phyloP scores from a whole-genome alignment of 2,329 filamentous ascomycete species.

The Clarireedia sp. region DNA sequence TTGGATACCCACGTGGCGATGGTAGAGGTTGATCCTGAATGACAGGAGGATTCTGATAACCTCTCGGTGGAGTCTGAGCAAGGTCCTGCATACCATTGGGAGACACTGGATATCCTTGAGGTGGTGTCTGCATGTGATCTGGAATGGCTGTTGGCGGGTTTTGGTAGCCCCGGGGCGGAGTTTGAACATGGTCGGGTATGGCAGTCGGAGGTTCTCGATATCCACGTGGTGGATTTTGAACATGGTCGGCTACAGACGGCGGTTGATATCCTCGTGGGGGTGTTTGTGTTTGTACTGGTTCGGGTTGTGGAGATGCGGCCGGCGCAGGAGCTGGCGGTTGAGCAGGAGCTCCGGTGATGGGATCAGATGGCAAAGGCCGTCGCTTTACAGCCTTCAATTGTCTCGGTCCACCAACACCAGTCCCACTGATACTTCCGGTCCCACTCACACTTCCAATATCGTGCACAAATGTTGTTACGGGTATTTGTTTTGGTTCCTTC shows the following conservation, averaged over 20 bases:
- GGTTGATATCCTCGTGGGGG: conserved; percentile 39
- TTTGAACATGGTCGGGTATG: conserved; percentile 38
- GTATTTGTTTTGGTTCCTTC: conserved; percentile 25
- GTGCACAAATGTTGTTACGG: conserved; percentile 29
- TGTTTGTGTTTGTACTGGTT: conserved; percentile 36
- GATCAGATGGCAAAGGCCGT: conserved; percentile 74
- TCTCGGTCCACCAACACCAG: conserved; percentile 32
- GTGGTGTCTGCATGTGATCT: conserved; percentile 40
- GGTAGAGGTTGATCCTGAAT: conserved; percentile 40
- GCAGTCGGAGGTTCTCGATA: conserved; percentile 30
- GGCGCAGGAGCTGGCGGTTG: conserved; percentile 36
- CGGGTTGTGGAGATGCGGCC: conserved; percentile 36
- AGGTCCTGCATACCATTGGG: conserved; percentile 38
- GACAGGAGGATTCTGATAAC: conserved; percentile 34
- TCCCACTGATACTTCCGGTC: background rate
- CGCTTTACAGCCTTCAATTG: conserved; percentile 62
- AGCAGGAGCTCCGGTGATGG: conserved; percentile 39
- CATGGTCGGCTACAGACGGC: conserved; percentile 21
- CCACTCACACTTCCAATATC: conserved; percentile 4
- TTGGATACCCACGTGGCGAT: conserved; percentile 34
- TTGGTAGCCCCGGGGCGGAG: conserved; percentile 39
- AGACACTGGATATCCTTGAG: conserved; percentile 31
- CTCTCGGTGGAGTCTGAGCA: conserved; percentile 39
- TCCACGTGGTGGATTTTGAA: conserved; percentile 38
- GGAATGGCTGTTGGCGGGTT: conserved; percentile 32